Conservation (phyloP, 164 flowering plant species). For the Brasenia schreberi region DNA sequence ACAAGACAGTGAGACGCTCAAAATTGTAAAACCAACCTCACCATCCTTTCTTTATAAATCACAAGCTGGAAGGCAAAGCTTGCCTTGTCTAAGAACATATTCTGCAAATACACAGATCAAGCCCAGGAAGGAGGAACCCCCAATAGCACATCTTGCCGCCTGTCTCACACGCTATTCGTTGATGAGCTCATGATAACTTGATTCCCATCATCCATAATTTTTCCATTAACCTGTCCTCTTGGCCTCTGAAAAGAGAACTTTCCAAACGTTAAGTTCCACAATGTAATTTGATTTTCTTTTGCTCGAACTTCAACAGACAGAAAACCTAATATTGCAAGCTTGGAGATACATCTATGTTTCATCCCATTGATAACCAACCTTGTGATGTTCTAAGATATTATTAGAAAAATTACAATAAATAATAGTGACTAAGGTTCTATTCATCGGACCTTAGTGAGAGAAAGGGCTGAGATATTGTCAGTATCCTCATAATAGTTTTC, state of each 20-base stretch:
- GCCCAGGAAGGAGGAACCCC: neutral
- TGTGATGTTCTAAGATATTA: neutral
- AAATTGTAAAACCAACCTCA: neutral
- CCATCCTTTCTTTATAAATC: neutral
- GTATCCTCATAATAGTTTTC: neutral
- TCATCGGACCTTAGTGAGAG: neutral
- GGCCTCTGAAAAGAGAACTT: conserved; percentile 30
- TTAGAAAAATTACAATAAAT: too few species aligned
- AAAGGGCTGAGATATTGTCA: neutral
- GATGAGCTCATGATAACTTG: conserved; percentile 29
- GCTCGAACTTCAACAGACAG: neutral
- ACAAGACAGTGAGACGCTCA: neutral
- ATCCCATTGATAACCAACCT: neutral
- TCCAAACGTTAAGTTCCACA: neutral
- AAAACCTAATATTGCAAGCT: neutral
- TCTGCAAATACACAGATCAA: neutral
- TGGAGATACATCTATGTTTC: neutral
- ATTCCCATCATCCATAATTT: conserved; percentile 44
- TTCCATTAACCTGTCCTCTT: conserved; percentile 63
- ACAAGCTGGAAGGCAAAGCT: too few species aligned
- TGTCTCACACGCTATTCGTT: conserved; percentile 21
- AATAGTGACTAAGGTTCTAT: neutral
- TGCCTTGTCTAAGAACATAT: neutral
- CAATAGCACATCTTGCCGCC: neutral
- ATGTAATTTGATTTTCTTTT: too few species aligned